A percentile compares a stretch with the other conserved stretches of the same genome.
phyloP scores from a whole-genome alignment of 2,329 filamentous ascomycete genomes.

The Fusarium lyarnte region DNA sequence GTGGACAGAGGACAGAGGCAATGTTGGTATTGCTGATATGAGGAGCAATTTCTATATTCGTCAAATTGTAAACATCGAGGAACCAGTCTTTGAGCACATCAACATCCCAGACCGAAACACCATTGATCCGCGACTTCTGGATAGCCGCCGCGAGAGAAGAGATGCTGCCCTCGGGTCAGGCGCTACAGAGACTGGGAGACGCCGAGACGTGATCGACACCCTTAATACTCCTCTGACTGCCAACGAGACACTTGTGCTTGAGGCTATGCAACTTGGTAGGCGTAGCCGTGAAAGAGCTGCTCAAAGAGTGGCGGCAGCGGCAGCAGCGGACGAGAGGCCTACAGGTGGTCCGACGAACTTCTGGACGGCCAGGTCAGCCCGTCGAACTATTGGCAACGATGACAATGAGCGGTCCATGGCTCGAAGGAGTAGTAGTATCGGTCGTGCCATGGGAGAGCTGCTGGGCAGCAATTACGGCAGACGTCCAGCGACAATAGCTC shows the following conservation, averaged over 20 bases:
- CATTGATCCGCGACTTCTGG: constrained; percentile 63
- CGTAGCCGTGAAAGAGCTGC: constrained; percentile 58
- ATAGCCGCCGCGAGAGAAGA: constrained; percentile 57
- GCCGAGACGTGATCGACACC: constrained; percentile 51
- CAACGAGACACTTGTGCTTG: constrained; percentile 66
- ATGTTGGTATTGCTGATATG: constrained; percentile 78
- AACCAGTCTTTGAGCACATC: constrained; percentile 66
- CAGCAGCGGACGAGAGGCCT: constrained; percentile 27
- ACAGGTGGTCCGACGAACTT: constrained; percentile 11
- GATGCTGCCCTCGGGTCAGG: constrained; percentile 20
- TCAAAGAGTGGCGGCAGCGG: constrained; percentile 35
- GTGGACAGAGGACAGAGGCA: constrained; percentile 90
- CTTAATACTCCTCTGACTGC: constrained; percentile 62
- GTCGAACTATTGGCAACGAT: constrained; percentile 31
- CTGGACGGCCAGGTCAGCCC: constrained; percentile 26
- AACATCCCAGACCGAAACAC: constrained; percentile 65
- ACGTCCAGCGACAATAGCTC: constrained; percentile 47
- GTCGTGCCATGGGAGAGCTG: constrained; percentile 53
- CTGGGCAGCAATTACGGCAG: constrained; percentile 49
- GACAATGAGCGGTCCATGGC: constrained; percentile 46
- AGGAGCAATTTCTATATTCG: constrained; percentile 72
- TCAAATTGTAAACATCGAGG: constrained; percentile 74
- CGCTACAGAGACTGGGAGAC: constrained; percentile 25
- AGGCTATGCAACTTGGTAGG: constrained; percentile 64
- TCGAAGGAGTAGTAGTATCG: constrained; percentile 50